phyloP scores from a whole-genome alignment of 495 filamentous ascomycete species.

The Glarea lozoyensis region DNA sequence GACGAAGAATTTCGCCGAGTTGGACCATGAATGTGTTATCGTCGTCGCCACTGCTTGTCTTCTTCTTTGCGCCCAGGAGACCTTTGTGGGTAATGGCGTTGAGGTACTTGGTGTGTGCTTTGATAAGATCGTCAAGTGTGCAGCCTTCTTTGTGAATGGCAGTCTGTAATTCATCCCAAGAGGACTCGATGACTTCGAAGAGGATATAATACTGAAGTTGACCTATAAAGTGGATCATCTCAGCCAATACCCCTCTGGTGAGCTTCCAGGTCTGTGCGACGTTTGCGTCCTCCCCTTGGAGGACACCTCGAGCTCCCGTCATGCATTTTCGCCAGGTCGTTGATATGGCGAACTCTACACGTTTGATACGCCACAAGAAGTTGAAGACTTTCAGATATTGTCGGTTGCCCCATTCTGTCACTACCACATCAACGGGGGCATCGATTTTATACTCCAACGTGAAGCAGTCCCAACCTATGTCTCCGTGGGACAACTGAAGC shows the following conservation, averaged over 20 bases:
- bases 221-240: slow-evolving; percentile 97
- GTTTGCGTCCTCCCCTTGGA: slow-evolving; percentile 69
- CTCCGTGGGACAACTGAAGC: slow-evolving; percentile 89
- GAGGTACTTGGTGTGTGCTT: slow-evolving; percentile 83
- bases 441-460: slow-evolving; percentile 98
- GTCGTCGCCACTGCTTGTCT: slow-evolving; percentile 30
- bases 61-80: slow-evolving; percentile 63
- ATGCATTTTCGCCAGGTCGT: slow-evolving; percentile 94
- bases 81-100: slow-evolving; percentile 95
- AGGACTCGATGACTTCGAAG: slow-evolving; percentile 94
- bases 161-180: slow-evolving; percentile 79
- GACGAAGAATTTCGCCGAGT: slow-evolving; percentile 83
- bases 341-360: slow-evolving; percentile 86
- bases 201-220: slow-evolving; percentile 98
- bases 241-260: slow-evolving; percentile 77
- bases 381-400: slow-evolving; percentile 99
- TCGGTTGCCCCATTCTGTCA: slow-evolving; percentile 86
- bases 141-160: slow-evolving; percentile 71
- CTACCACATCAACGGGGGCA: slow-evolving; percentile 93
- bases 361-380: slow-evolving; percentile 97
- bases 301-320: slow-evolving; percentile 86
- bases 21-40: slow-evolving; percentile 84
- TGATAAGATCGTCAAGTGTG: slow-evolving; percentile 91
- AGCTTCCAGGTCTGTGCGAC: slow-evolving; percentile 82
- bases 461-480: slow-evolving; percentile 99